Evolutionary conservation across 495 filamentous ascomycete genomes (phyloP).

Genomic region (Opeltia flavorubescens): DNA sequence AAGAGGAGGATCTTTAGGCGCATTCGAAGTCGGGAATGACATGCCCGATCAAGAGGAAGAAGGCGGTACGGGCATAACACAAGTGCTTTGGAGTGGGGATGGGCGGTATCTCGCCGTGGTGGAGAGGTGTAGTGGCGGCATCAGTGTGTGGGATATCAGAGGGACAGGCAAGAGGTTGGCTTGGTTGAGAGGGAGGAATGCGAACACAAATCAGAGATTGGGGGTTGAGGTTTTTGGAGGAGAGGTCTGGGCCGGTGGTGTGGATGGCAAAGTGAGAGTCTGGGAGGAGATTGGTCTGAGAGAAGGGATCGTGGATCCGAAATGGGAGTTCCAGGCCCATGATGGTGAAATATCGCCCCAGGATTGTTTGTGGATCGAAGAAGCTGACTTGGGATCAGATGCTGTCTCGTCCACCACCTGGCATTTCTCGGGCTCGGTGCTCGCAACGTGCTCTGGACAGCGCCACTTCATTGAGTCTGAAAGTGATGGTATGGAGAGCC

Average conservation of each 20-base stretch:
- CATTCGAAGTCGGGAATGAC: slow-evolving; percentile 35
- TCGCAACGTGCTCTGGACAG: slow-evolving; percentile 64
- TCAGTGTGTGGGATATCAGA: slow-evolving; percentile 76
- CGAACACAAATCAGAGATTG: slow-evolving; percentile 63
- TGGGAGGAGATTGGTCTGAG: slow-evolving; percentile 52
- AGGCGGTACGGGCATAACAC: slow-evolving; percentile 55
- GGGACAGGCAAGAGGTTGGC: slow-evolving; percentile 54
- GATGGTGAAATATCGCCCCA: slow-evolving; percentile 21
- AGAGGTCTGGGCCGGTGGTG: slow-evolving; percentile 66
- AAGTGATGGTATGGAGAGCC: slow-evolving; percentile 3
- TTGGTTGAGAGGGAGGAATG: slow-evolving; percentile 54
- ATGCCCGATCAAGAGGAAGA: slow-evolving; percentile 20
- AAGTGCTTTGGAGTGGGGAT: slow-evolving; percentile 68
- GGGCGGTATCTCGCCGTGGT: slow-evolving; percentile 77
- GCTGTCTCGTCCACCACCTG: slow-evolving; percentile 49
- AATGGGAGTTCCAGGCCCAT: slow-evolving; percentile 47
- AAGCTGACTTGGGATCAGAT: slow-evolving; percentile 23
- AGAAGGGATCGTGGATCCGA: slow-evolving; percentile 38
- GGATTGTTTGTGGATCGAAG: neutral
- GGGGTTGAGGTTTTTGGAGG: slow-evolving; percentile 49
- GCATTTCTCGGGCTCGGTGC: slow-evolving; percentile 51
- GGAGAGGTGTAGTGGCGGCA: slow-evolving; percentile 62
- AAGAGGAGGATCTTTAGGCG: slow-evolving; percentile 49
- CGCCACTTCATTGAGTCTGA: slow-evolving; percentile 16
- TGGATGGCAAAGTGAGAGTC: slow-evolving; percentile 59